Percentiles rank a stretch among this genome's conserved stretches.
phyloP scores from a whole-genome alignment of 2,329 filamentous ascomycete species.

The Alternaria panax region DNA sequence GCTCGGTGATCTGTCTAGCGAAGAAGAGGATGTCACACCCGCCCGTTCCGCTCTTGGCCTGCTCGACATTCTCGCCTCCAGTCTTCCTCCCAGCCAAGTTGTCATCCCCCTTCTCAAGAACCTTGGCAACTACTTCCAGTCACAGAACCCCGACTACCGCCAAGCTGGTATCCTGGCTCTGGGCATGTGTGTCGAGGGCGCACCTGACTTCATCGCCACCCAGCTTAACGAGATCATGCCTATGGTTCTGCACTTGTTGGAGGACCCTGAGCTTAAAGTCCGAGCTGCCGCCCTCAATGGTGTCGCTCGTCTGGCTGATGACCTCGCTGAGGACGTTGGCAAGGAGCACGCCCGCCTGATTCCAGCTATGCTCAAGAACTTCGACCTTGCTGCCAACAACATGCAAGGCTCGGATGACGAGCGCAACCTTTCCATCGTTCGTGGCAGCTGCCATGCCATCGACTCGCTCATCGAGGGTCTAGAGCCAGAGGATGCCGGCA shows the following conservation, averaged over 20 bases:
- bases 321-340: conserved; percentile 88
- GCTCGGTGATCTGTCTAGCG: conserved; percentile 73
- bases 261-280: conserved; percentile 84
- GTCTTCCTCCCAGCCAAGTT: conserved; percentile 90
- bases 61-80: conserved; percentile 86
- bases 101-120: conserved; percentile 90
- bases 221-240: conserved; percentile 89
- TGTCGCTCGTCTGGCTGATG: conserved; percentile 88
- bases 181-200: conserved; percentile 93
- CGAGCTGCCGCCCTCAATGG: conserved; percentile 87
- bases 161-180: conserved; percentile 91
- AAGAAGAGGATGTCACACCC: conserved; percentile 86
- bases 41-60: conserved; percentile 84
- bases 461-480: conserved; percentile 90
- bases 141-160: conserved; percentile 77
- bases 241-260: conserved; percentile 79
- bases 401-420: conserved; percentile 70
- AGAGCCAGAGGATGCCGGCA: conserved; percentile 79
- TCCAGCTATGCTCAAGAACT: conserved; percentile 83
- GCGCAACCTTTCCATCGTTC: conserved; percentile 84
- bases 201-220: conserved; percentile 95
- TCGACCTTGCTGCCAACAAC: conserved; percentile 78
- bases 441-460: conserved; percentile 86
- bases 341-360: conserved; percentile 86
- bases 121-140: conserved; percentile 80